Evolutionary conservation across 164 flowering plant species (phyloP).

Genomic region (Berberis thunbergii): DNA sequence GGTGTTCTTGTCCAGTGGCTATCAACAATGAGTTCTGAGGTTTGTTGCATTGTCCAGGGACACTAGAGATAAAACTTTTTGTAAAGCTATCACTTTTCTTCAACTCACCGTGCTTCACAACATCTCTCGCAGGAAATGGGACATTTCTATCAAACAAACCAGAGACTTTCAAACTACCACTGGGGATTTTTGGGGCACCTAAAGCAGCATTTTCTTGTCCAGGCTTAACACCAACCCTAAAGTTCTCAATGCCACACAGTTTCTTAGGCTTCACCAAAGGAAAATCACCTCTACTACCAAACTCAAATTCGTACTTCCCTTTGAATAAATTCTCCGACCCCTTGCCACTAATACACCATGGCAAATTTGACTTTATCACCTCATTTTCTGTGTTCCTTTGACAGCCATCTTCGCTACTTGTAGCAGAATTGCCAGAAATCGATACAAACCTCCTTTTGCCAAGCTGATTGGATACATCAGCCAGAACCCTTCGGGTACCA

Average conservation of each 20-base stretch:
- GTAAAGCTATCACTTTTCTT: conserved; percentile 21
- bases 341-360: conserved; percentile 14
- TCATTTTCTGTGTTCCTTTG: conserved; percentile 9
- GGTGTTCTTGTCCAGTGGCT: conserved; percentile 4
- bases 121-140: conserved; percentile 6
- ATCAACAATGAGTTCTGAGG: conserved; percentile 5
- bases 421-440: conserved; percentile 9
- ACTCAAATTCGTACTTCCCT: conserved; percentile 14
- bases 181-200: conserved; percentile 3
- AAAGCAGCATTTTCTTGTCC: conserved; percentile 4
- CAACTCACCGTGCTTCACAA: neutral
- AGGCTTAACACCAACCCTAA: conserved; percentile 2
- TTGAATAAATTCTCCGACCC: conserved; percentile 24
- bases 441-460: conserved; percentile 35
- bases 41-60: neutral
- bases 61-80: neutral
- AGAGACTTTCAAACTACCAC: conserved; percentile 9
- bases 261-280: conserved; percentile 12
- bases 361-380: conserved; percentile 10
- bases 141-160: conserved; percentile 6
- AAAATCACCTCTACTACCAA: neutral
- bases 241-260: neutral
- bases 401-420: conserved; percentile 13
- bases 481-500: conserved; percentile 30
- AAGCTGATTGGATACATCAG: conserved; percentile 46